These are phyloP conservation scores for Phytopythium montanum DNA, from an alignment of 352 stramenopile species.

Conservation along the genomic window DNA sequence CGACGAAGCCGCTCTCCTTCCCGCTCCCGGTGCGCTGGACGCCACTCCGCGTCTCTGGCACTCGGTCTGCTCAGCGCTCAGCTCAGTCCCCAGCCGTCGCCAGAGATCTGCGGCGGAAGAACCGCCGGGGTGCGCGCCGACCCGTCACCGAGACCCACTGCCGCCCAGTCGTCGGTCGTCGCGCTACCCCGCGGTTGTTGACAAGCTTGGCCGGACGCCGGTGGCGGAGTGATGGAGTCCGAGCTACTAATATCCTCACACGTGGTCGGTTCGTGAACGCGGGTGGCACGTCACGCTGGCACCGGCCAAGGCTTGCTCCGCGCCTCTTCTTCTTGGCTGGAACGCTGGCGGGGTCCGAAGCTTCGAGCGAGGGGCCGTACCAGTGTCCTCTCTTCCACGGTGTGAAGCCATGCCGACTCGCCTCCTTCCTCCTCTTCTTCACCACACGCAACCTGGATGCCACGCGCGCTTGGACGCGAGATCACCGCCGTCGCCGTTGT, in stretches of 20 bases:
- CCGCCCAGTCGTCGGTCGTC: conserved; percentile 4
- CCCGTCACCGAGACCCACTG: conserved; percentile 4
- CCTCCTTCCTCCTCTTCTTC: conserved; percentile 5
- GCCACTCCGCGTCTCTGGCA: conserved; percentile 8
- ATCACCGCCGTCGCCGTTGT: background rate
- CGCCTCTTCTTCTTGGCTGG: conserved; percentile 7
- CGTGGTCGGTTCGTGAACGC: conserved; percentile 5
- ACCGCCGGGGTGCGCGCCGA: background rate
- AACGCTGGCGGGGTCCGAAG: conserved; percentile 1
- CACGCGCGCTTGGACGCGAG: conserved; percentile 1
- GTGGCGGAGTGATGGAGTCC: conserved; percentile 9
- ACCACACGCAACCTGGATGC: conserved; percentile 4
- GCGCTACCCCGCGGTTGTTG: background rate
- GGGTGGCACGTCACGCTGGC: conserved; percentile 2
- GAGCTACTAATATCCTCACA: conserved; percentile 6
- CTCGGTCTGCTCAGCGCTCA: conserved; percentile 1
- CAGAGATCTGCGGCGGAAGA: conserved; percentile 2
- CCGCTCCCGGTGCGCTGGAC: conserved; percentile 6
- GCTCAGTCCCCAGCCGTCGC: conserved; percentile 1
- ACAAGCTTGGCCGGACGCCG: conserved; percentile 2
- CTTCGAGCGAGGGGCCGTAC: conserved; percentile 3
- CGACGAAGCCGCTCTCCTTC: conserved; percentile 5
- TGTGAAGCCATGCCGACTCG: conserved; percentile 3
- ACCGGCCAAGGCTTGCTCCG: conserved; percentile 5
- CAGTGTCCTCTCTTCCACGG: conserved; percentile 1